Percentiles rank a stretch among this genome's conserved stretches.
These are phyloP conservation scores for Epichloe sylvatica DNA, from an alignment of 2,329 filamentous ascomycete species.

Conservation along the genomic window DNA sequence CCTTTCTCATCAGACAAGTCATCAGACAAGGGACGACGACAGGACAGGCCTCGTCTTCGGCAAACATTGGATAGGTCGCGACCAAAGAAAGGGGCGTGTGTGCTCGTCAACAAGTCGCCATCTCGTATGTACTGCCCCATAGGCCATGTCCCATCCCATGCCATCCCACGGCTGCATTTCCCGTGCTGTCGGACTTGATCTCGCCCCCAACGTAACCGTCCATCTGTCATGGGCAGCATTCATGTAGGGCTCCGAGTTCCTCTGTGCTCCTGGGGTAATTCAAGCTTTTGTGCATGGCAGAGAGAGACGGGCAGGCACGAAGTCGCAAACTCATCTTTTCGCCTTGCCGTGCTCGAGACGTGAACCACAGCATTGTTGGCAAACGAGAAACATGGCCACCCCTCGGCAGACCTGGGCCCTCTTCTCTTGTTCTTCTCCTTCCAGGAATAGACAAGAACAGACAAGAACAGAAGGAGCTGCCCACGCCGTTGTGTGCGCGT, in stretches of 20 bases:
- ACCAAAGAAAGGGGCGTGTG: constrained; percentile 1
- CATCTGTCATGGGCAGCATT: constrained; percentile 10
- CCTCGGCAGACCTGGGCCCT: not conserved
- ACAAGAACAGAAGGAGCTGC: constrained; percentile 10
- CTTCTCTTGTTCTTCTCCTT: constrained; percentile 25
- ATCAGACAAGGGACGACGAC: constrained; percentile 2
- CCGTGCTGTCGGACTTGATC: constrained; percentile 10
- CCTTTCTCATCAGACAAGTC: not conserved
- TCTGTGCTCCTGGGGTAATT: constrained; percentile 7
- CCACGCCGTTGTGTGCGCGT: not conserved
- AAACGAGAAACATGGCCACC: not conserved
- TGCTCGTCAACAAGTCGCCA: not conserved
- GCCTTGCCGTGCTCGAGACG: constrained; percentile 2
- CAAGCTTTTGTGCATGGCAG: constrained; percentile 1
- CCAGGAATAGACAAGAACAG: constrained; percentile 21
- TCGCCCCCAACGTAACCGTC: constrained; percentile 12
- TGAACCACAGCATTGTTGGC: not conserved
- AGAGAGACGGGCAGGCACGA: not conserved
- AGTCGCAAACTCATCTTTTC: not conserved
- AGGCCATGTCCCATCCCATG: constrained; percentile 6
- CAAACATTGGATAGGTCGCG: constrained; percentile 18
- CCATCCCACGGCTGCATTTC: constrained; percentile 8
- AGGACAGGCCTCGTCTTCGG: constrained; percentile 13
- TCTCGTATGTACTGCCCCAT: constrained; percentile 1
- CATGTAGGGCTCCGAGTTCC: constrained; percentile 13